phyloP scores from a whole-genome alignment of 2,329 filamentous ascomycete species.

The Penicillium nordicum region DNA sequence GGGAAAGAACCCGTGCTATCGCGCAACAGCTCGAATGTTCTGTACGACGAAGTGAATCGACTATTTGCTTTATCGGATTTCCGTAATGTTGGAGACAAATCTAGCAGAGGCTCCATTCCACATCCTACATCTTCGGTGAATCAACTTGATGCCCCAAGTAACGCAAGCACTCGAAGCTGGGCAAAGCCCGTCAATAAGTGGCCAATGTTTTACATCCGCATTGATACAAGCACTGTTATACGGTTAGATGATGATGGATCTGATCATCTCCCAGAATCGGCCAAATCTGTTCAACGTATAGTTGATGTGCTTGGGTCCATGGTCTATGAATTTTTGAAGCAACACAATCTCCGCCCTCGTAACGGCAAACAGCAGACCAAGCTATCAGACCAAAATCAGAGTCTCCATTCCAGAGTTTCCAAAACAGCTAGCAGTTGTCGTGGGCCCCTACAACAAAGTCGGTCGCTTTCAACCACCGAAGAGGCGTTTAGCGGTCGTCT shows the following conservation, averaged over 20 bases:
- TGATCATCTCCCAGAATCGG: constrained; percentile 28
- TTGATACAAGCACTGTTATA: constrained; percentile 52
- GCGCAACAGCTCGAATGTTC: constrained; percentile 56
- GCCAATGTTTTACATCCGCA: constrained; percentile 83
- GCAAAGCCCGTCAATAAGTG: constrained; percentile 72
- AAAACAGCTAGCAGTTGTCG: not conserved
- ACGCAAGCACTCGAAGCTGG: constrained; percentile 49
- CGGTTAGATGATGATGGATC: constrained; percentile 39
- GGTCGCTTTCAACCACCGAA: constrained; percentile 16
- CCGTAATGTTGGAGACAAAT: constrained; percentile 55
- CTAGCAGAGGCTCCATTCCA: not conserved
- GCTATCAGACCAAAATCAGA: not conserved
- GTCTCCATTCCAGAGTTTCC: not conserved
- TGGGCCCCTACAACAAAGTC: not conserved
- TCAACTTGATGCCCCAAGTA: constrained; percentile 27
- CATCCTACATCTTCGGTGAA: constrained; percentile 27
- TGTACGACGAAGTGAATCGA: constrained; percentile 76
- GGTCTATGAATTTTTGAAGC: constrained; percentile 69
- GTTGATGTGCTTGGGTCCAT: constrained; percentile 65
- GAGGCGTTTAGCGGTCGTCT: constrained; percentile 25
- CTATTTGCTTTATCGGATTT: constrained; percentile 76
- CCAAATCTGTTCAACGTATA: constrained; percentile 54
- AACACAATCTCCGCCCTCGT: constrained; percentile 64
- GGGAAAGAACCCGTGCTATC: constrained; percentile 65
- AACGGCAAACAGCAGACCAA: constrained; percentile 19